Evolutionary conservation across 495 filamentous ascomycete species (phyloP).

Genomic region (Penicillium nucicola): DNA sequence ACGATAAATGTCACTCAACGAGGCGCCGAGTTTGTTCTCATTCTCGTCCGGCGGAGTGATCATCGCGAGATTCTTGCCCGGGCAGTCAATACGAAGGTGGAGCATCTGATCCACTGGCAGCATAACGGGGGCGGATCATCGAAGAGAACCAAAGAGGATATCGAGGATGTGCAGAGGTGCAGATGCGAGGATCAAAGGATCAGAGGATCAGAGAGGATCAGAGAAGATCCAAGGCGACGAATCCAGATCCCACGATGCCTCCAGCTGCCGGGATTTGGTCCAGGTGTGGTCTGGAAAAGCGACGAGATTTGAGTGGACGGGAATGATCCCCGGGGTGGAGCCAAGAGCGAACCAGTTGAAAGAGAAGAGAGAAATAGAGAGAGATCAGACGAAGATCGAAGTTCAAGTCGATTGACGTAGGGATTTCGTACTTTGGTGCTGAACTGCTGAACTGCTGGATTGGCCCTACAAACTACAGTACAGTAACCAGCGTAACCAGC

Average conservation of each 20-base stretch:
- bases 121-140: slow-evolving; percentile 12
- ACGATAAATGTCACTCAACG: slow-evolving; percentile 41
- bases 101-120: slow-evolving; percentile 25
- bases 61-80: slow-evolving; percentile 10
- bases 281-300: not conserved
- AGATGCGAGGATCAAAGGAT: not conserved
- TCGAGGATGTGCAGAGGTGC: too few relatives aligned
- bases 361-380: not conserved
- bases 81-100: slow-evolving; percentile 19
- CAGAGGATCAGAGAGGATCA: not conserved
- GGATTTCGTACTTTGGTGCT: too few relatives aligned
- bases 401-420: too few relatives aligned
- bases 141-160: not conserved
- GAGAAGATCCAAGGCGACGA: too few relatives aligned
- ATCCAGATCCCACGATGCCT: too few relatives aligned
- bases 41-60: slow-evolving; percentile 25
- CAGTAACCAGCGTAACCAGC: too few relatives aligned
- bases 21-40: not conserved
- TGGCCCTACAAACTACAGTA: too few relatives aligned
- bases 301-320: slow-evolving; percentile 5
- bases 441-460: too few relatives aligned
- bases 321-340: not conserved
- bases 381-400: not conserved
- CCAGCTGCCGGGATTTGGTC: not conserved
- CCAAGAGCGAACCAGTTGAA: not conserved